Percentiles rank a stretch among this genome's conserved stretches.
phyloP scores from a whole-genome alignment of 2,329 filamentous ascomycete species.

The Drechslera avenae region DNA sequence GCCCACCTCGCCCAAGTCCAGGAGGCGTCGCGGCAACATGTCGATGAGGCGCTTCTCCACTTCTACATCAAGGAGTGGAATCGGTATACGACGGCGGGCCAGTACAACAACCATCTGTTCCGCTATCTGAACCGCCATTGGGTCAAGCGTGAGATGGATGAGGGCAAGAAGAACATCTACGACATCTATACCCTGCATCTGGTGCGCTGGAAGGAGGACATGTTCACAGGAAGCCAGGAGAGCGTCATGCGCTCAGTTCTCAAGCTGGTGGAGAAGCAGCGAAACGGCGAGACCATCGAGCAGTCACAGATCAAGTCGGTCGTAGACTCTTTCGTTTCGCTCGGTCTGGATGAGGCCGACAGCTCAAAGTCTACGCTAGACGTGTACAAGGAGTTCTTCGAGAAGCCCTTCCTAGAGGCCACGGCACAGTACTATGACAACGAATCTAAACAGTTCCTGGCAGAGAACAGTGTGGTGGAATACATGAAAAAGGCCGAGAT shows the following conservation, averaged over 20 bases:
- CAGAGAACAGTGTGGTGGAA: constrained; percentile 96
- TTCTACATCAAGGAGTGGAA: constrained; percentile 99
- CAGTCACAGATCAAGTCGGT: constrained; percentile 96
- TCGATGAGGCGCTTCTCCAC: constrained; percentile 84
- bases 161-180: constrained; percentile 97
- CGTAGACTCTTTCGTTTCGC: constrained; percentile 91
- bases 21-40: constrained; percentile 74
- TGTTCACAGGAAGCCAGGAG: constrained; percentile 81
- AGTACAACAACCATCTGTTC: constrained; percentile 97
- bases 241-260: constrained; percentile 96
- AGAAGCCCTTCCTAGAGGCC: constrained; percentile 85
- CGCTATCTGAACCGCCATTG: constrained; percentile 96
- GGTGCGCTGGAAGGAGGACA: constrained; percentile 90
- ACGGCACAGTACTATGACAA: constrained; percentile 86
- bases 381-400: constrained; percentile 91
- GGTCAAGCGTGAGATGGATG: constrained; percentile 98
- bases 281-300: constrained; percentile 97
- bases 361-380: constrained; percentile 92
- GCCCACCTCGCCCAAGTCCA: constrained; percentile 75
- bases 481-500: constrained; percentile 99
- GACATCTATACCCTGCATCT: constrained; percentile 97
- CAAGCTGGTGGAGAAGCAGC: constrained; percentile 94
- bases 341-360: constrained; percentile 92
- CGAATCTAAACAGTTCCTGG: constrained; percentile 92
- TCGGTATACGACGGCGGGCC: constrained; percentile 91